Conservation (phyloP, 192 early-diverging fungal genomes). For the Umbelopsis sp. region DNA sequence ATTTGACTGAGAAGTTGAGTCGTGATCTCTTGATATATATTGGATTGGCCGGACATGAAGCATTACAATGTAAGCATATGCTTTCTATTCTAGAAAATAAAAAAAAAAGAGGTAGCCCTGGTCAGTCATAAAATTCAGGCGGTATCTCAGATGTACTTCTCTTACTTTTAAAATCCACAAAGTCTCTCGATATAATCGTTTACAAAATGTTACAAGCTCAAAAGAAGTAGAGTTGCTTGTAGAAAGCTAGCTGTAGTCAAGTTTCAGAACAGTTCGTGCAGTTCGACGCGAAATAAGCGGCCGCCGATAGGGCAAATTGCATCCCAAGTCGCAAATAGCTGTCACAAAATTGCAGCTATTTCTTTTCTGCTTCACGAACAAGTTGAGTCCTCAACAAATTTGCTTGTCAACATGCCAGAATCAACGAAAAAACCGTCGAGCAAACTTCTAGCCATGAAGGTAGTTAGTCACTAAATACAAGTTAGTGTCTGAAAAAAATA, state of each 20-base stretch:
- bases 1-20: slow-evolving; percentile 5
- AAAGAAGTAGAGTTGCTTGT: no score
- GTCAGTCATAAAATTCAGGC: no score
- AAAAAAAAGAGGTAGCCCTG: no score
- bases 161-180: no score
- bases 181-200: no score
- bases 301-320: no score
- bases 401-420: not conserved
- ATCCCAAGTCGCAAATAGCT: not conserved
- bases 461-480: not conserved
- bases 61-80: not conserved
- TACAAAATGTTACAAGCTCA: no score
- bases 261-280: no score
- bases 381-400: not conserved
- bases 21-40: slow-evolving; percentile 5
- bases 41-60: slow-evolving; percentile 8
- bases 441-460: slow-evolving; percentile 20
- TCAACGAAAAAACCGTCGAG: slow-evolving; percentile 10
- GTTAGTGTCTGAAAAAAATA: not conserved
- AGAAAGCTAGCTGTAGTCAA: no score
- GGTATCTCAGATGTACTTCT: no score
- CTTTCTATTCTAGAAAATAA: no score
- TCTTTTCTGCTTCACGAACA: not conserved
- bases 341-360: not conserved
- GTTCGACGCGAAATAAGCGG: no score